A percentile compares a stretch with the other conserved stretches of the same genome.
These are phyloP conservation scores for Ophiosphaerella narmari DNA, from an alignment of 2,329 filamentous ascomycete genomes.

Conservation along the genomic window DNA sequence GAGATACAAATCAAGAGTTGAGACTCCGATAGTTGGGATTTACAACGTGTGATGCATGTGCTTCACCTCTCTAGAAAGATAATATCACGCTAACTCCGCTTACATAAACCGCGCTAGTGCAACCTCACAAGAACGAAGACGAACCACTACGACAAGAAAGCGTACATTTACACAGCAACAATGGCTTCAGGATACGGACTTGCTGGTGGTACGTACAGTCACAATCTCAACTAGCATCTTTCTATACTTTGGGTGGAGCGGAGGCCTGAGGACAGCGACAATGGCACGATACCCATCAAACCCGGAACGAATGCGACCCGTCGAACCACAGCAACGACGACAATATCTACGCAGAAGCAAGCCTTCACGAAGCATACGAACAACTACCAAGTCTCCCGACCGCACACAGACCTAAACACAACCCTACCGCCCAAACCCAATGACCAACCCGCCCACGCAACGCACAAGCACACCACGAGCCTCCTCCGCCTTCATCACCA, in stretches of 20 bases:
- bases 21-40: too few species aligned
- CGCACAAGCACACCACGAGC: not conserved
- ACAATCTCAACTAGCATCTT: not conserved
- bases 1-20: too few species aligned
- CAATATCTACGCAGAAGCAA: not conserved
- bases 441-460: not conserved
- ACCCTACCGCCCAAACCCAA: not conserved
- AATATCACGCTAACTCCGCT: not conserved
- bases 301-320: slow-evolving; percentile 5
- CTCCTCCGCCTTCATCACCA: not conserved
- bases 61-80: not conserved
- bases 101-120: not conserved
- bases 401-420: not conserved
- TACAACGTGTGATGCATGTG: not conserved
- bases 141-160: slow-evolving; percentile 12
- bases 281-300: slow-evolving; percentile 23
- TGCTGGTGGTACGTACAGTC: slow-evolving; percentile 68
- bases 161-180: slow-evolving; percentile 42
- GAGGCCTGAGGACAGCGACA: slow-evolving; percentile 14
- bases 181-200: slow-evolving; percentile 87
- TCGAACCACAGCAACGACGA: slow-evolving; percentile 5
- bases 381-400: not conserved
- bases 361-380: not conserved
- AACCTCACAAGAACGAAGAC: slow-evolving; percentile 11
- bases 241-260: slow-evolving; percentile 9